Evolutionary conservation across 495 filamentous ascomycete species (phyloP), one percentile per base, ranked within the genome.

Genomic region (Aspergillus sclerotiicarbonarius): DNA sequence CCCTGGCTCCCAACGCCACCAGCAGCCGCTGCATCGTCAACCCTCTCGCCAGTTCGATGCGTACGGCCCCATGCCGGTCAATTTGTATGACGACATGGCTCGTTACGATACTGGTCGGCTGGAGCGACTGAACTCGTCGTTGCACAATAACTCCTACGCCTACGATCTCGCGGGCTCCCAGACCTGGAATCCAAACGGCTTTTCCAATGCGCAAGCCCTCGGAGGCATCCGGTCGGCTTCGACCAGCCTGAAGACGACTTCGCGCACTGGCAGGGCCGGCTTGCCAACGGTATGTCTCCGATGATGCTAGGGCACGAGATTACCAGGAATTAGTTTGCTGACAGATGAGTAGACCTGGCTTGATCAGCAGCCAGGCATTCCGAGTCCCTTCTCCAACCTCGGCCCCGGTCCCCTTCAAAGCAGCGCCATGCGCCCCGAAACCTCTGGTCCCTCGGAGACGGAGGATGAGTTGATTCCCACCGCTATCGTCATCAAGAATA

Each of bases 401-500:
- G 82, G 80, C 45, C 79, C 79, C 58, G 75, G 77, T 35, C 71
- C 79, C 12, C 72, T 85, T 29, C 78, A 79, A 41, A 70, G 71
- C 60, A 74, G 71, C 31, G 78, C 78, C 10, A 79, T 87, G 71
- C 82, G 83, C 31, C 69, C 73, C 48, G 74, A 77, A 58, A 64
- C 80, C 48, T 73, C 78, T 18, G 76, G 80, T 48, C 71, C 72
- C 31, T 78, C 82, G 10, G 85, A 87, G 35, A 72, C 71, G 16
- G 88, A 87, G 59, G 91, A 89, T 58, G 92, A 97, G 75, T 81
- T 98, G 58, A 98, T 98, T 58, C 94, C 94, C 15, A 98, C 94
- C 3, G 94, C 94, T 33, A 98, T 98, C 61, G 94, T 98, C 50
- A 98, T 98, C 77, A 98, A 98, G 77, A 98, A 98, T 67, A 98